These are phyloP conservation scores for Colletotrichum musicola DNA, from an alignment of 2,329 filamentous ascomycete species.

Conservation along the genomic window DNA sequence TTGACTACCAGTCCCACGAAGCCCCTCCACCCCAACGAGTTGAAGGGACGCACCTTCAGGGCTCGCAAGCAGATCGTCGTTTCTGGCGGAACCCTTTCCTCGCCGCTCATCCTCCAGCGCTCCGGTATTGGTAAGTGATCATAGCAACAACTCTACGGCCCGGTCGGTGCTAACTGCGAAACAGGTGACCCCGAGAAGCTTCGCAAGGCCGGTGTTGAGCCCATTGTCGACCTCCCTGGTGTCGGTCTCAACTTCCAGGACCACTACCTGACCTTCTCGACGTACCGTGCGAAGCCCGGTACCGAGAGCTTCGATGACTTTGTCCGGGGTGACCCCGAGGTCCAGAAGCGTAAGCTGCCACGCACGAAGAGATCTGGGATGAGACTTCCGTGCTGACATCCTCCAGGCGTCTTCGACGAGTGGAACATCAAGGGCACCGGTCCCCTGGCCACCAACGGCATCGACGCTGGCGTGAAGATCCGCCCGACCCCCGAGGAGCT, in stretches of 20 bases:
- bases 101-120: conserved; percentile 80
- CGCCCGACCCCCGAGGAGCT: conserved; percentile 78
- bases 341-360: conserved; percentile 70
- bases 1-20: conserved; percentile 66
- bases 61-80: conserved; percentile 82
- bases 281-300: conserved; percentile 79
- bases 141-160: too few relatives aligned
- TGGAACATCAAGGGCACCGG: conserved; percentile 86
- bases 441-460: conserved; percentile 81
- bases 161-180: conserved; percentile 17
- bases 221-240: conserved; percentile 77
- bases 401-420: conserved; percentile 75
- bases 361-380: too few relatives aligned
- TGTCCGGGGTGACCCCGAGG: conserved; percentile 77
- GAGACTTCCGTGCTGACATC: conserved; percentile 17
- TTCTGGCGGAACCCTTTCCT: conserved; percentile 79
- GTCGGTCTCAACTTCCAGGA: conserved; percentile 84
- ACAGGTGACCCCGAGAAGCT: conserved; percentile 77
- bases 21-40: conserved; percentile 68
- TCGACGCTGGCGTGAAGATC: conserved; percentile 84
- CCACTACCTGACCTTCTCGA: conserved; percentile 79
- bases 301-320: conserved; percentile 87
- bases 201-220: conserved; percentile 74
- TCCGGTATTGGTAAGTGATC: conserved; percentile 71
- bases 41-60: conserved; percentile 67